Base-by-base conservation (phyloP, 2,329 filamentous ascomycete species). In the Claviceps arundinis region DNA sequence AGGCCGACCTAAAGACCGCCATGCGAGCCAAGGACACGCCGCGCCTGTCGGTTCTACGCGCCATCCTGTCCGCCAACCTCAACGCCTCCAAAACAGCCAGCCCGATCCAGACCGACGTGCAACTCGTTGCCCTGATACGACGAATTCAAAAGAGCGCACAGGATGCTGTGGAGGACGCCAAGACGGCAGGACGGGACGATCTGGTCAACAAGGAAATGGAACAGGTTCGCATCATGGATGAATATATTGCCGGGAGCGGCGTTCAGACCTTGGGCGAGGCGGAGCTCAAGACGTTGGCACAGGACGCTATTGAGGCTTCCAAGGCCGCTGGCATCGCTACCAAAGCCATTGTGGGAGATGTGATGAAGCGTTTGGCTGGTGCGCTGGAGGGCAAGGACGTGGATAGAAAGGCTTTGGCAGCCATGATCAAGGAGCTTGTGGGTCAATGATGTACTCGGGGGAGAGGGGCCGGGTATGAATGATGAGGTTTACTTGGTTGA, bases 41-140 rank as follows among this genome's bases (percentile, higher is more conserved):
- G 26, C 80, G 84, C 2, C 78, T 90, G 26, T 70, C 77, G 41
- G 85, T 87, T 40, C 75, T 91, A 48, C 84, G 87, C 58, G 67
- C 75, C 42, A 70, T 90, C 56, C 75, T 90, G 57, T 74, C 84
- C 37, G 78, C 84, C 56, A 81, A 85, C 55, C 81, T 83, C 59
- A 90, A 89, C 67, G 82, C 84, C 37, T 84, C 81, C 64, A 90
- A 90, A 69, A 88, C 85, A 14, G 63, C 75, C 41, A 73, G 70
- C 41, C 86, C 87, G n/a, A 79, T 90, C 61, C 73, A 71, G 51
- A 86, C 80, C 22, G 85, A 91, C 65, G 74, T 77, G 56, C 79
- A 85, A 61, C 73, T 91, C 52, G 77, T 89, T 30, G 70, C 74
- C 7, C 71, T 90, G 48, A 74, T 93, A 52, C 76, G 79, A 56